Evolutionary conservation across 169 alveolate genomes (phyloP), one percentile per base, ranked within the genome.

Genomic region (Eimeria falciformis): DNA sequence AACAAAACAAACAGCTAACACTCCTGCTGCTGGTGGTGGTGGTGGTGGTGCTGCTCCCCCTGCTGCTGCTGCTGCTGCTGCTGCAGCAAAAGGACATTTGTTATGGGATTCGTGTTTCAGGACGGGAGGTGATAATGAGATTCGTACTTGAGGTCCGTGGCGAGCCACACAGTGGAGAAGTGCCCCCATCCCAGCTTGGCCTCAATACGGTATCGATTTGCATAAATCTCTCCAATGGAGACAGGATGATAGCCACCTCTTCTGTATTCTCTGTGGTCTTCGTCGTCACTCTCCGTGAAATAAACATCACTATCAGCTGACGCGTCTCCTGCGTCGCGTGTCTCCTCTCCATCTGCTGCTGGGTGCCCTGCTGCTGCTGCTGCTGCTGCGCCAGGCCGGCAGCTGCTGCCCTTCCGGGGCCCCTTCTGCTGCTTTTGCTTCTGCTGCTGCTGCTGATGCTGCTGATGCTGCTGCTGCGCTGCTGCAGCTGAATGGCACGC

Each of bases 141-240:
- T 25, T 5, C 94, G 14, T 53, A 62, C 90, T 66, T 81, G 65
- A 95, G 93, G 94, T 98, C 99, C 45, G 98, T 96, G n/a, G 99
- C 99, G 47, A 99, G 97, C 99, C 99, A 99, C 27, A 99, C 99
- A 0, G 99, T 99, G 58, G 99, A 97, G 96, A 99, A 99, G 93
- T 98, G 99, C 11, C 99, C 99, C 99, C 99, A 98, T 11, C 99
- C 99, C 69, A 99, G 96, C 95, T 99, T 99, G 90, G 99, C 97
- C 93, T 98, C 98, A 46, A 98, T 97, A 58, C 98, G 97, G 94
- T 99, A 99, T 81, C 99, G 96, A 50, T 96, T 97, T 46, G 96
- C 91, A 90, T 98, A 97, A 25, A 98, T 95, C 94, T 99, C 99
- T 53, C 95, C 95, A 1, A 91, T 40, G 18, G 82, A 43, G 9